Conservation (phyloP, 495 filamentous ascomycete species). For the Podospora appendiculata region DNA sequence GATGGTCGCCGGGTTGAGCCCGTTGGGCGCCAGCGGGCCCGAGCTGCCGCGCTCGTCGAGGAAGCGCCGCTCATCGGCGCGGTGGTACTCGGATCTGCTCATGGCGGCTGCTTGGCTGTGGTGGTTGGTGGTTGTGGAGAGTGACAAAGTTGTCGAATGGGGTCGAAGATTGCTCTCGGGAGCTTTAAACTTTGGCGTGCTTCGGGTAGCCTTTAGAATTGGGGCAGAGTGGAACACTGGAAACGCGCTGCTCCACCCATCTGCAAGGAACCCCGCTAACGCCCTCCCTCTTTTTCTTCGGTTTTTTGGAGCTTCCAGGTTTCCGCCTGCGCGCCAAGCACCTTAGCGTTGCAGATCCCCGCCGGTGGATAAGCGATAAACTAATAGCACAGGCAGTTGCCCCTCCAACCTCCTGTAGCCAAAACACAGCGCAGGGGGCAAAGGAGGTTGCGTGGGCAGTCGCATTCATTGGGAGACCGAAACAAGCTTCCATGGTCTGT, state of each 20-base stretch:
- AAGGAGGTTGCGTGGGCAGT: too few species aligned
- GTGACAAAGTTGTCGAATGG: neutral
- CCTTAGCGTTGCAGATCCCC: neutral
- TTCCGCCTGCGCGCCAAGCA: neutral
- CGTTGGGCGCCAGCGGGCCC: constrained; percentile 48
- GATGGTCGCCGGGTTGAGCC: constrained; percentile 80
- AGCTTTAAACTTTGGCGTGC: too few species aligned
- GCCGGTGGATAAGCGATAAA: constrained; percentile 15
- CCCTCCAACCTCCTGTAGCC: constrained; percentile 8
- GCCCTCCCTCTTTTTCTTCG: neutral
- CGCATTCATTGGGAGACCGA: too few species aligned
- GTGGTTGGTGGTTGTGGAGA: neutral
- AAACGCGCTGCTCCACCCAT: neutral
- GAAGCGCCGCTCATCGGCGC: constrained; percentile 66
- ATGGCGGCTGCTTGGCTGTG: constrained; percentile 3
- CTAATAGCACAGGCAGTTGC: constrained; percentile 9
- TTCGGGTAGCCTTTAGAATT: too few species aligned
- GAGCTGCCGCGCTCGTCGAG: constrained; percentile 65
- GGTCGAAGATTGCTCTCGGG: too few species aligned
- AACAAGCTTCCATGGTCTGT: too few species aligned
- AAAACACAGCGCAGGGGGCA: too few species aligned
- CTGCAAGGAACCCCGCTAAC: neutral
- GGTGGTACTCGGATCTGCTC: constrained; percentile 41
- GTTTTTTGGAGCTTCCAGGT: neutral
- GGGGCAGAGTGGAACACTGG: too few species aligned